Conservation (phyloP, 257 asterid genomes). For the Pogostemon cablin region DNA sequence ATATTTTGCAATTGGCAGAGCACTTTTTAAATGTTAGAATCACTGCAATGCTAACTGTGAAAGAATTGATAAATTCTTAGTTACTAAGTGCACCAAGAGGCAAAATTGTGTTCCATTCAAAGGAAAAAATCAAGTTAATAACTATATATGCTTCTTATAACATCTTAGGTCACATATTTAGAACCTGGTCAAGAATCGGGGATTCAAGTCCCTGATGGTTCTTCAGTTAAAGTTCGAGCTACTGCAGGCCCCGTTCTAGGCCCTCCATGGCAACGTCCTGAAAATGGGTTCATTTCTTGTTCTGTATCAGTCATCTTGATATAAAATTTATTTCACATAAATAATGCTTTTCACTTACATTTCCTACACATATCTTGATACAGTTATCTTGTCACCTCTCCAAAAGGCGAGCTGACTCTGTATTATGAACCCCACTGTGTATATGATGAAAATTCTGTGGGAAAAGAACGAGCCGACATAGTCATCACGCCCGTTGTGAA, state of each 20-base stretch:
- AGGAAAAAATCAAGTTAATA: neutral
- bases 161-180: slow-evolving; percentile 69
- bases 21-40: no score
- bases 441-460: slow-evolving; percentile 52
- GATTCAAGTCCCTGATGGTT: slow-evolving; percentile 48
- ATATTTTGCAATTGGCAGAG: no score
- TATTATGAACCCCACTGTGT: slow-evolving; percentile 96
- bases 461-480: slow-evolving; percentile 65
- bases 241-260: slow-evolving; percentile 96
- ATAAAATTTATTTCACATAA: neutral
- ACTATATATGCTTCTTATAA: slow-evolving; percentile 6
- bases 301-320: neutral
- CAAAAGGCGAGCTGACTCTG: slow-evolving; percentile 51
- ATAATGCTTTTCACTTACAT: slow-evolving; percentile 7
- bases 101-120: neutral
- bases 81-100: neutral
- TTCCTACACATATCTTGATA: slow-evolving; percentile 14
- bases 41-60: no score
- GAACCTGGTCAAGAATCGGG: slow-evolving; percentile 73
- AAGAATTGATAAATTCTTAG: no score
- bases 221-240: slow-evolving; percentile 62
- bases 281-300: slow-evolving; percentile 62
- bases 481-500: slow-evolving; percentile 84
- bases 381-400: slow-evolving; percentile 83
- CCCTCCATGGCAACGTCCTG: slow-evolving; percentile 99